Percentiles rank a stretch among this genome's conserved stretches.
phyloP scores from a whole-genome alignment of 768 basidiomycete species.

The Boletus subparvulus region DNA sequence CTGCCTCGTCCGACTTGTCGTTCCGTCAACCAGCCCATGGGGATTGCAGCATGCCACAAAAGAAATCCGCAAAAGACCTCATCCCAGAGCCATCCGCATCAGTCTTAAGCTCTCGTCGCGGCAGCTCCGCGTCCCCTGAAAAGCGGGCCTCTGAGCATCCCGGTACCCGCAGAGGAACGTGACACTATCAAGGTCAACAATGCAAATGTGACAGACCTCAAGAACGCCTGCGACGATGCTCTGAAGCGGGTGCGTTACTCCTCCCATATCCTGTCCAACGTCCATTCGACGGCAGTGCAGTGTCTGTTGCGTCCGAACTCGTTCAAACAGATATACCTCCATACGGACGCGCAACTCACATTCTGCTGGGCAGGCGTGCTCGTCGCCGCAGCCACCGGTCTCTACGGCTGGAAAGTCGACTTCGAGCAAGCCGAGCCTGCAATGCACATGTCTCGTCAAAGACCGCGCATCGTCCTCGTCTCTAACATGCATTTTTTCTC shows the following conservation, averaged over 20 bases:
- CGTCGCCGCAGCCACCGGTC: conserved; percentile 74
- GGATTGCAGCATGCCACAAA: conserved; percentile 23
- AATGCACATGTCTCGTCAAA: conserved; percentile 50
- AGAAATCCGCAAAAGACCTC: conserved; percentile 15
- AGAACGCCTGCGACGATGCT: conserved; percentile 82
- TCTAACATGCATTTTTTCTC: conserved; percentile 31
- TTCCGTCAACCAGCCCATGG: no score
- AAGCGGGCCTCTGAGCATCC: conserved; percentile 53
- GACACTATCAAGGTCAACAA: conserved; percentile 64
- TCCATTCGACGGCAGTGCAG: no score
- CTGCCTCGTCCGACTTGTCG: no score
- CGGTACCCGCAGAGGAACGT: conserved; percentile 43
- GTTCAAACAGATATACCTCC: no score
- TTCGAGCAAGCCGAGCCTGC: no score
- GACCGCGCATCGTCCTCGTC: background rate
- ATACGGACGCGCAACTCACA: conserved; percentile 74
- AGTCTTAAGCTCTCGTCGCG: conserved; percentile 23
- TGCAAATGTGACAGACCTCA: conserved; percentile 55
- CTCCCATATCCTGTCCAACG: no score
- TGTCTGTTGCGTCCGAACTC: no score
- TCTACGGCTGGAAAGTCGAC: conserved; percentile 85
- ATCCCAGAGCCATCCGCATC: conserved; percentile 12
- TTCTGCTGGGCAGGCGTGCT: conserved; percentile 88
- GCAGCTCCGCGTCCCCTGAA: conserved; percentile 29
- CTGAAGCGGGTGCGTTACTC: conserved; percentile 73